Base-by-base conservation (phyloP, 106 monocot species). In the Iris macrosiphon region DNA sequence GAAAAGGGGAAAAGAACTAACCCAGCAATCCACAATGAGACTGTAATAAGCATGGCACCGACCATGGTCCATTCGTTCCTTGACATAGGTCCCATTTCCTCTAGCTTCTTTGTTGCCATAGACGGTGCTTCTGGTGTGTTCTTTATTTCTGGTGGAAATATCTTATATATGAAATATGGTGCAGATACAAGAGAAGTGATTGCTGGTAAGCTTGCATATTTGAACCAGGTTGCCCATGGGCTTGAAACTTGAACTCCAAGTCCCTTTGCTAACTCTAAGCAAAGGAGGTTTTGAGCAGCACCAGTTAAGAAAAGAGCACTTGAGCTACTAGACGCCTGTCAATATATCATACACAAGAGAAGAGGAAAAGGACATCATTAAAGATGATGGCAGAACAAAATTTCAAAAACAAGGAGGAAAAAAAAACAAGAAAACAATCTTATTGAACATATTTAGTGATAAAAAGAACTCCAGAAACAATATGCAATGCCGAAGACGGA, bases 221-320 rank as follows among this genome's bases (percentile, higher is more conserved):
- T 79, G 40, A 94, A 81, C 88, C 93, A 94, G 9, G 75, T 49
- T 7, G 88, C 70, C 93, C 93, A 94, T 61, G 93, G 93, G 41
- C 62, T 84, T 35, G 75, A 64, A 59, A 94, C 76, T 34, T 57
- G 72, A 10, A 94, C 75, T 16, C 84, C 93, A 59, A 88, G 69
- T 58, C 75, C 84, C 64, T 88, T 84, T 10, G 88, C 84, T 63
- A 94, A 66, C 57, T 88, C 88, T 26, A 94, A 75, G 70, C 93
- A 94, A 24, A 94, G 64, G 7, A 88, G 63, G 55, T 94, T 94
- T 70, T 88, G 88, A 61, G 88, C 93, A 49, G 93, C 84, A 50
- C 80, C 84, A 49, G 93, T 94, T 21, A 88, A 75, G 67, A 84
- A 94, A 50, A 94, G 75, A 40, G 93, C 88, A 78, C 88, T 84